Evolutionary conservation across 805 yeast species (phyloP).

Genomic region (Starmerella geochares): DNA sequence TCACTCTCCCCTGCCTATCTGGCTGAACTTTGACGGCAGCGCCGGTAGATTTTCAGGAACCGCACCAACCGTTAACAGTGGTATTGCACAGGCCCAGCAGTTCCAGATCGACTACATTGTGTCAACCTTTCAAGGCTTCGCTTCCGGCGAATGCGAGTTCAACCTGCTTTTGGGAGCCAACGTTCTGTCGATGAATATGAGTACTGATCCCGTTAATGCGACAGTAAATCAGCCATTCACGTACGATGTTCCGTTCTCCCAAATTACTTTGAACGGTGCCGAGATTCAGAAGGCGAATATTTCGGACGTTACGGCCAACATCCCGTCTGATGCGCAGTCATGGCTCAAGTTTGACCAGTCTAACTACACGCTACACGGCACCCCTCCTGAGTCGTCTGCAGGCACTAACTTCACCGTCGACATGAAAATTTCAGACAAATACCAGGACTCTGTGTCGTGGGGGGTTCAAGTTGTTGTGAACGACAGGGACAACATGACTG

Average conservation of each 20-base stretch:
- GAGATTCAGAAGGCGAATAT: constrained; percentile 38
- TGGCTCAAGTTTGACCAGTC: constrained; percentile 60
- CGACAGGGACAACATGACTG: constrained; percentile 22
- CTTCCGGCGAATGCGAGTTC: constrained; percentile 63
- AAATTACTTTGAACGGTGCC: constrained; percentile 55
- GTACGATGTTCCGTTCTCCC: constrained; percentile 50
- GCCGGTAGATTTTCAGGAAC: constrained; percentile 67
- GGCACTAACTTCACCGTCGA: constrained; percentile 29
- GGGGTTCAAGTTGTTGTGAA: constrained; percentile 24
- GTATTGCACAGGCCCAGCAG: constrained; percentile 73
- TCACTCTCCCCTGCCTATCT: constrained; percentile 80
- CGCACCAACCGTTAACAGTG: constrained; percentile 77
- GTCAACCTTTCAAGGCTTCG: constrained; percentile 61
- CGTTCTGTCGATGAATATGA: constrained; percentile 55
- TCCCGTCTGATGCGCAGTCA: constrained; percentile 41
- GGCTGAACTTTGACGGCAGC: constrained; percentile 62
- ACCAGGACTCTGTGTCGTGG: constrained; percentile 30
- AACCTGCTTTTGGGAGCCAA: constrained; percentile 80
- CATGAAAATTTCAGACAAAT: constrained; percentile 36
- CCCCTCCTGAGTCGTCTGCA: constrained; percentile 45
- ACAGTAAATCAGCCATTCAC: constrained; percentile 49
- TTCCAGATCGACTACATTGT: constrained; percentile 68
- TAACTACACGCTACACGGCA: constrained; percentile 61
- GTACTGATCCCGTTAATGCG: constrained; percentile 55
- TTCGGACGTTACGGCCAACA: constrained; percentile 41